Percentiles rank a stretch among this genome's conserved stretches.
Evolutionary conservation across 768 basidiomycete genomes (phyloP).

Genomic region (Leccinum subtestaceum): DNA sequence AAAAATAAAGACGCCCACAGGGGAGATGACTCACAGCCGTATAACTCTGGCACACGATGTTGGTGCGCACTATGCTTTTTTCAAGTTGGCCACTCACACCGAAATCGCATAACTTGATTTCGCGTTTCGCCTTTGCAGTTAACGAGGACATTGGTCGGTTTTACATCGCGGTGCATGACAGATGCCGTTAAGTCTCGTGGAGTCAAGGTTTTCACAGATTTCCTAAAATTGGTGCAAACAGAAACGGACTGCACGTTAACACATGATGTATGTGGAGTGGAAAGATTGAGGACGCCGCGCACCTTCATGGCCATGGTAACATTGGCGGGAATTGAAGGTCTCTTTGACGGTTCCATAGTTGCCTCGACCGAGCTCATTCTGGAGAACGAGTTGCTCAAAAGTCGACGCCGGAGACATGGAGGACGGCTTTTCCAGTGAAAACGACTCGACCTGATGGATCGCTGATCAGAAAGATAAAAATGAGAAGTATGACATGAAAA

Average conservation of each 20-base stretch:
- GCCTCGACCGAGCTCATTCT: slow-evolving; percentile 92
- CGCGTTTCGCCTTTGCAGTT: slow-evolving; percentile 64
- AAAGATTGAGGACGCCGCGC: slow-evolving; percentile 11
- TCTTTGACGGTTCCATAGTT: slow-evolving; percentile 98
- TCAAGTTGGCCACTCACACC: slow-evolving; percentile 97
- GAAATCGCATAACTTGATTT: slow-evolving; percentile 96
- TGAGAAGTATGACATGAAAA: neutral
- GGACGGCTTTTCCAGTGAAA: slow-evolving; percentile 88
- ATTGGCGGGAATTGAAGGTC: slow-evolving; percentile 93
- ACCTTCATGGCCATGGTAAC: slow-evolving; percentile 99
- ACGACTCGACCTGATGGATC: slow-evolving; percentile 96
- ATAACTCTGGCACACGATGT: slow-evolving; percentile 58
- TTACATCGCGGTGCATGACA: slow-evolving; percentile 84
- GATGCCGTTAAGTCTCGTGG: slow-evolving; percentile 90
- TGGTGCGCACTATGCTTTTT: slow-evolving; percentile 91
- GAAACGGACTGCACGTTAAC: slow-evolving; percentile 1
- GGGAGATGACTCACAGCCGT: too few relatives aligned
- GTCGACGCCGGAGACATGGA: slow-evolving; percentile 85
- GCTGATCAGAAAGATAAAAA: slow-evolving; percentile 38
- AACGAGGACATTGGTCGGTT: slow-evolving; percentile 91
- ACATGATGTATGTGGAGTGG: slow-evolving; percentile 11
- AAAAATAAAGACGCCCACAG: slow-evolving; percentile 30
- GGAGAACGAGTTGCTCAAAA: slow-evolving; percentile 86
- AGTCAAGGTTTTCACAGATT: slow-evolving; percentile 93
- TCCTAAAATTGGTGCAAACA: slow-evolving; percentile 52